phyloP scores from a whole-genome alignment of 805 yeast genomes.

The Zygosaccharomyces pseudorouxii region DNA sequence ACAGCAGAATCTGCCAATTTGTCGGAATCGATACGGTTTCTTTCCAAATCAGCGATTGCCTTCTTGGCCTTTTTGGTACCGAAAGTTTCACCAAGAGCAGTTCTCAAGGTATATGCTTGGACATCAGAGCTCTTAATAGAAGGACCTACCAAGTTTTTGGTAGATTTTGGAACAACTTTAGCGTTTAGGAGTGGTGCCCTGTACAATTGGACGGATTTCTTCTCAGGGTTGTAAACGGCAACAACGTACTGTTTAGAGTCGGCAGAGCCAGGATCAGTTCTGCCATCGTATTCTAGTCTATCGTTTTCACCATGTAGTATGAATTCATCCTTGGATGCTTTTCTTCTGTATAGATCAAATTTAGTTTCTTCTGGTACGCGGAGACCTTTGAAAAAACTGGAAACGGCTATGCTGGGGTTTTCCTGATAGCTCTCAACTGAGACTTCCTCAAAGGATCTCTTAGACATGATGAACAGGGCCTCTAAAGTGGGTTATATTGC shows the following conservation, averaged over 20 bases:
- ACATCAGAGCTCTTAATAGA: slow-evolving; percentile 51
- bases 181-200: slow-evolving; percentile 61
- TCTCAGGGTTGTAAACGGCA: slow-evolving; percentile 71
- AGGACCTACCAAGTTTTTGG: slow-evolving; percentile 57
- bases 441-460: slow-evolving; percentile 19
- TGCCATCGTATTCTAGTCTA: slow-evolving; percentile 69
- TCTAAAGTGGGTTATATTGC: neutral
- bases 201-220: slow-evolving; percentile 58
- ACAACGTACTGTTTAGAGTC: slow-evolving; percentile 53
- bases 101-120: slow-evolving; percentile 56
- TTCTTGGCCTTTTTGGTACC: slow-evolving; percentile 96
- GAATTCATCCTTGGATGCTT: slow-evolving; percentile 34
- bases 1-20: slow-evolving; percentile 67
- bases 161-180: slow-evolving; percentile 57
- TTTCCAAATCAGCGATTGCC: slow-evolving; percentile 73
- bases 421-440: slow-evolving; percentile 39
- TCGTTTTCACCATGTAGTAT: slow-evolving; percentile 76
- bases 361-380: slow-evolving; percentile 51
- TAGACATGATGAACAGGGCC: slow-evolving; percentile 13
- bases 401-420: slow-evolving; percentile 50
- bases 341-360: slow-evolving; percentile 59
- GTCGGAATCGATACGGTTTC: slow-evolving; percentile 83
- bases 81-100: slow-evolving; percentile 87
- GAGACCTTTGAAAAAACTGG: slow-evolving; percentile 78
- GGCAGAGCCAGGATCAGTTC: slow-evolving; percentile 36